Conservation (phyloP, 352 stramenopile species). For the Phytopythium aichiense region DNA sequence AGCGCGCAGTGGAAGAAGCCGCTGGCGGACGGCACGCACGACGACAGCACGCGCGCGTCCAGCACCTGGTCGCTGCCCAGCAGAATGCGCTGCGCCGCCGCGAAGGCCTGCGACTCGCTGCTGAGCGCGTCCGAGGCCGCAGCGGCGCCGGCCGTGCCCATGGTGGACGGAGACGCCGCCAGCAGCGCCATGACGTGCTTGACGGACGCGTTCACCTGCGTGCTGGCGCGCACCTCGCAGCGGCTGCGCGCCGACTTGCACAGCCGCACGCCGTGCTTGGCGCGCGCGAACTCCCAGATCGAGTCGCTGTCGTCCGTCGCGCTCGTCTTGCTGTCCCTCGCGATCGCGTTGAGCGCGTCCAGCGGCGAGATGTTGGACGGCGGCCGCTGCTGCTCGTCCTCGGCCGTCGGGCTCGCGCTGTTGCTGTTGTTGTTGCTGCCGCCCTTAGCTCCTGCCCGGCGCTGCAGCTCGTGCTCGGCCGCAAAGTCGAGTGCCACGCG, state of each 20-base stretch:
- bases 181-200: conserved; percentile 83
- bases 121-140: not conserved
- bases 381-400: conserved; percentile 18
- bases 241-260: conserved; percentile 64
- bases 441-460: not conserved
- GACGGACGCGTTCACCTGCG: conserved; percentile 71
- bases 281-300: conserved; percentile 61
- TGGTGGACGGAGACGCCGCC: conserved; percentile 15
- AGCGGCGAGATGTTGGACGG: conserved; percentile 26
- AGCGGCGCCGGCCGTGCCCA: not conserved
- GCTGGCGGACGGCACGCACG: conserved; percentile 53
- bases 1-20: conserved; percentile 78
- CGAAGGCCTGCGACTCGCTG: conserved; percentile 53
- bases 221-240: conserved; percentile 70
- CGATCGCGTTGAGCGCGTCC: conserved; percentile 12
- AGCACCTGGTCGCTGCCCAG: conserved; percentile 59
- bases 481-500: conserved; percentile 71
- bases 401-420: conserved; percentile 7
- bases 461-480: conserved; percentile 17
- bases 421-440: conserved; percentile 3
- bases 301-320: conserved; percentile 13
- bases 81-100: conserved; percentile 54
- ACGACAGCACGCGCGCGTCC: conserved; percentile 60
- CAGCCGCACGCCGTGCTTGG: conserved; percentile 68
- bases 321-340: conserved; percentile 7